Base-by-base conservation (phyloP, 179 eudicot genomes). In the Silene coronaria region DNA sequence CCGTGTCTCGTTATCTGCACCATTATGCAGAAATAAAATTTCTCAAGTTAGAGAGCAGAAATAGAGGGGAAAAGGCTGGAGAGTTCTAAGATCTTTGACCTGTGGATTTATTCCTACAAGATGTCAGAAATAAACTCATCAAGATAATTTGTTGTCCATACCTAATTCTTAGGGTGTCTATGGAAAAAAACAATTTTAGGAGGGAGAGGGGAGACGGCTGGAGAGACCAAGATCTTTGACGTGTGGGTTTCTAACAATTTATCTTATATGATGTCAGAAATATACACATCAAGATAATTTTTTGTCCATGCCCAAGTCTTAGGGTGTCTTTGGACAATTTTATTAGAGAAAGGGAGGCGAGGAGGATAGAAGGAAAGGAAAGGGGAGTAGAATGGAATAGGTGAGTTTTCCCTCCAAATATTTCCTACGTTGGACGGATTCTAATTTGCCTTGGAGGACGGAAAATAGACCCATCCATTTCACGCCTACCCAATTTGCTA, bases 1-100 rank as follows among this genome's bases (percentile, higher is more conserved):
- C 69, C 27, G 77, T 53, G 63, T 38, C 26, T 77, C 83, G 75
- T 72, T 62, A 61, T 75, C 90, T 87, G 84, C 70, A 80, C 60
- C 74, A 74, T 71, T 42, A 69, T 67, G 51, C 42, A 60, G 67
- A 73, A 76, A 42, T 1, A 12, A 22, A 68, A 0, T 68, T 38
- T 42, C 53, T 36, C 2, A 23, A 22, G 21, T 69, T 45, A 34
- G 27, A 21, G 51, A 67, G 71, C 5, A 21, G 53, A 45, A 2
- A 70, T 48, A 70, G 9, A 36, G 76, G 22, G 73, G n/a, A 51
- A 61, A 26, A 51, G 60, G 21, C 19, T 12, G 21, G 60, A 51
- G 60, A 48, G 60, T 4, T 2, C 58, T 24, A 30, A 17, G 10
- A 26, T 27, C 21, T 16, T 30, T 64, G 32, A 24, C 17, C 4